Base-by-base conservation (phyloP, 352 stramenopile species). In the Phytophthora pseudosyringae region DNA sequence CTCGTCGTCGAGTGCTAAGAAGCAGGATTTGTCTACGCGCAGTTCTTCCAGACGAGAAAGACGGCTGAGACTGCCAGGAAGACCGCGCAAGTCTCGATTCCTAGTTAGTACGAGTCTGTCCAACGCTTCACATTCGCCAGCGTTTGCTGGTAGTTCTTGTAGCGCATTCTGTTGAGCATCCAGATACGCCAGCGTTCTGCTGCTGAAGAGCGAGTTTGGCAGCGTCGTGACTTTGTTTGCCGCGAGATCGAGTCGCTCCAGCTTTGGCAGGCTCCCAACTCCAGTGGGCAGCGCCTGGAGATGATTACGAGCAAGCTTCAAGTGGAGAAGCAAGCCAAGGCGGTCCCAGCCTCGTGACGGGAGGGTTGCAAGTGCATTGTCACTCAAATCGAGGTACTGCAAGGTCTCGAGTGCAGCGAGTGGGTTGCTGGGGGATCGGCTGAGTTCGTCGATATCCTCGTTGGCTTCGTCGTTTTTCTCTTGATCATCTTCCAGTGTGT, bases 11-110 rank as follows among this genome's bases (percentile, higher is more conserved):
- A 89, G 45, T 4, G 49, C 75, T 32, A 89, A 62, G 52, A 89
- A 84, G 41, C 76, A 86, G 8, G 44, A 45, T 55, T 84, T 87
- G 46, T 89, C 80, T 16, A 89, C 50, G 9, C 74, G 69, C 0
- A 89, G 64, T 46, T 75, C 67, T 31, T 65, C 36, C 1, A 89
- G 61, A 5, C 16, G 58, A 9, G 50, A 43, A 1, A 86, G 48
- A 4, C 55, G 41, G 15, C 45, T 65, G 3, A 89, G 32, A 11
- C 50, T 59, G 0, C 35, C 43, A 18, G 80, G 76, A 2, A 89
- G 63, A 4, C 51, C 47, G 0, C 38, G 18, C 6, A 89, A 52
- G 1, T 67, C 43, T 6, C 41, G 33, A 33, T 89, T 89, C 21
- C 74, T 77, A 0, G 70, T 66, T 9, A 87, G 33, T 8, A 73